Evolutionary conservation across 1,284 basidiomycete genomes (phyloP), one percentile per base, ranked within the genome.

Genomic region (Rhizoctonia solani): DNA sequence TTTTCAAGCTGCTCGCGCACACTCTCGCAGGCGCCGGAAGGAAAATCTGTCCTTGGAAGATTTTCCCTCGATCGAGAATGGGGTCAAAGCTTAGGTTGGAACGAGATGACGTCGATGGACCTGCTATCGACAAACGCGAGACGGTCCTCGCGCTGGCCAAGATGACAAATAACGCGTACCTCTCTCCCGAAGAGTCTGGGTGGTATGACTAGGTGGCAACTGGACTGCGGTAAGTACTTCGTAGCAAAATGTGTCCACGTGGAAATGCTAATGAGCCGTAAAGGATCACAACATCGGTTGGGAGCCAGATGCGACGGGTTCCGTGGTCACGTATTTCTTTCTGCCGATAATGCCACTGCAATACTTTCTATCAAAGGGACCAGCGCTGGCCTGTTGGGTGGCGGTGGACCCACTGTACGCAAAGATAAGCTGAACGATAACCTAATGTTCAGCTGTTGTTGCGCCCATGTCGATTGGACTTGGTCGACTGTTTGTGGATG

Each of bases 371-470:
- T 99, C 78, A 99, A 99, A 77, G 97, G 96, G 32, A 99, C 97
- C 0, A 94, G 82, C 8, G 83, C 83, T 0, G 91, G 73, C 66
- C 83, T 73, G 75, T 76, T 87, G 69, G 82, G 82, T 11, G 79
- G 80, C 11, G 83, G 83, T 21, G 94, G 94, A 1, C 91, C 93
- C 23, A 92, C 93, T 1, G 90, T 90, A 69, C 91, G 88, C 76
- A 89, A 92, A 75, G 96, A 99, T 80, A 98, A 96, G 80, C 88
- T 89, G 74, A 99, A 99, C 74, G 97, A 99, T 78, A 99, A 99
- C 74, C 79, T 68, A 71, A 79, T 98, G 23, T 98, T 98, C 79
- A 98, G 95, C 0, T 99, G 97, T 80, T 99, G 97, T 77, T 99
- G 97, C 74, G 96, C 95, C 2, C 83, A 89, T 30, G 93, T 98